Evolutionary conservation across 2,329 filamentous ascomycete genomes (phyloP).

Genomic region (Phialophora chinensis): DNA sequence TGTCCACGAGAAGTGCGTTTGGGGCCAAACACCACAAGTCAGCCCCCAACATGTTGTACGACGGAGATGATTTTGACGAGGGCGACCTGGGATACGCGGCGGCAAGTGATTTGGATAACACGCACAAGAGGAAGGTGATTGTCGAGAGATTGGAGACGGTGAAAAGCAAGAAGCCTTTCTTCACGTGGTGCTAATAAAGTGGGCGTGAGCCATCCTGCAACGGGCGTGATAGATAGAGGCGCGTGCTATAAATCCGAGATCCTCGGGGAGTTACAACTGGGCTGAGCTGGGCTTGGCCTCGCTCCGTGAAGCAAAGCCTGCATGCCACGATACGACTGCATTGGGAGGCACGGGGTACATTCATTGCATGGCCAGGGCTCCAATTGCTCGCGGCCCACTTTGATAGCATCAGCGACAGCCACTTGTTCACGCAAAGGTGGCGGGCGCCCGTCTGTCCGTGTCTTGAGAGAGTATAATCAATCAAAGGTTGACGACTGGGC

Average conservation of each 20-base stretch:
- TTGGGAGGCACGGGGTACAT: not conserved
- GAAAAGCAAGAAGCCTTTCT: slow-evolving; percentile 92
- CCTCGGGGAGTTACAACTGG: not conserved
- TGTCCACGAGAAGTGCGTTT: slow-evolving; percentile 34
- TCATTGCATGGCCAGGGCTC: not conserved
- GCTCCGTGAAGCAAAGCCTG: not conserved
- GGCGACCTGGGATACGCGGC: slow-evolving; percentile 94
- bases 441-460: not conserved
- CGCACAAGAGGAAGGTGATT: slow-evolving; percentile 89
- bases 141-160: slow-evolving; percentile 95
- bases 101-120: slow-evolving; percentile 84
- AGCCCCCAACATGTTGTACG: slow-evolving; percentile 28
- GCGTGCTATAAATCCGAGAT: not conserved
- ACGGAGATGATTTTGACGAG: slow-evolving; percentile 73
- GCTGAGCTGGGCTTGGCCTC: not conserved
- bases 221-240: not conserved
- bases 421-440: not conserved
- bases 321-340: not conserved
- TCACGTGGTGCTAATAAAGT: slow-evolving; percentile 50
- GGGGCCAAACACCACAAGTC: slow-evolving; percentile 22
- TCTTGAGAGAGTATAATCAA: not conserved
- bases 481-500: not conserved
- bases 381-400: not conserved
- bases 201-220: not conserved
- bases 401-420: not conserved